phyloP scores from a whole-genome alignment of 306 rosid species.

The Chamaecrista fasciculata region DNA sequence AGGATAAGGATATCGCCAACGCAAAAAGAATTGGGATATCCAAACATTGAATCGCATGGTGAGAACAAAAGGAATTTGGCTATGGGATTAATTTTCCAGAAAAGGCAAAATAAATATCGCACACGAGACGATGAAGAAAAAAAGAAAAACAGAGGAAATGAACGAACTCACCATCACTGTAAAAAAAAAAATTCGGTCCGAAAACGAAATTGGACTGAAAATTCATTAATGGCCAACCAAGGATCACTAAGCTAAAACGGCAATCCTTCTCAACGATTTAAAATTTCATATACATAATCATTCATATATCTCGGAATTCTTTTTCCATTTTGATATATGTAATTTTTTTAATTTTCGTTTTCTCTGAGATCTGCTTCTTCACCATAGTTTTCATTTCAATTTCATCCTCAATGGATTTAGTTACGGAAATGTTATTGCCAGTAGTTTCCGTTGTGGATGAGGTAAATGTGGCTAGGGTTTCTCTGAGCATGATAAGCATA shows the following conservation, averaged over 20 bases:
- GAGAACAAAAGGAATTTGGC: conserved; percentile 9
- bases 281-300: conserved; percentile 25
- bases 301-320: background rate
- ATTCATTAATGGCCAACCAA: conserved; percentile 38
- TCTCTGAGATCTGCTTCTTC: background rate
- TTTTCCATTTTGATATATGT: background rate
- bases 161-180: conserved; percentile 31
- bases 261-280: conserved; percentile 34
- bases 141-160: too few species aligned
- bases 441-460: conserved; percentile 59
- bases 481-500: conserved; percentile 29
- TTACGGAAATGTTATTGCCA: conserved; percentile 44
- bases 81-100: background rate
- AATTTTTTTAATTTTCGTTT: background rate
- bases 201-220: conserved; percentile 24
- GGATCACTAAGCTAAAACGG: conserved; percentile 33
- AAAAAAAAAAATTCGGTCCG: background rate
- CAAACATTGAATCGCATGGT: background rate
- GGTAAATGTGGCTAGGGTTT: background rate
- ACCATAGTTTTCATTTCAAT: too few species aligned
- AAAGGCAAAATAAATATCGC: background rate
- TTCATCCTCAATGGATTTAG: background rate
- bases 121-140: background rate
- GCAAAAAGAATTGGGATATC: background rate
- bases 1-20: background rate